phyloP scores from a whole-genome alignment of 106 monocot species.

The Dendrobium officinale region DNA sequence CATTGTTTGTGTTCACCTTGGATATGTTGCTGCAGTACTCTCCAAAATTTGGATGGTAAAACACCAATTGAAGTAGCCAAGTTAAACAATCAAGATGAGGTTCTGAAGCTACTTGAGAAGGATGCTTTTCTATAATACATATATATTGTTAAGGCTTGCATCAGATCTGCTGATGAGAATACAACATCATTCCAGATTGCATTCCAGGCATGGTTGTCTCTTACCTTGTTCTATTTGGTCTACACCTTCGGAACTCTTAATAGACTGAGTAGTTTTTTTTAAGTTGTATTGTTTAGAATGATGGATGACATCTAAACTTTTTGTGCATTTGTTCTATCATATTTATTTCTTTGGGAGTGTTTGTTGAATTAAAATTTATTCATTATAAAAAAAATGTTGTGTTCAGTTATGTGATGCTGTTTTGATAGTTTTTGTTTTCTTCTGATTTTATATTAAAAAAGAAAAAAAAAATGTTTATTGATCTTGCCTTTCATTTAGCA shows the following conservation, averaged over 20 bases:
- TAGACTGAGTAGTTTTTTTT: background rate
- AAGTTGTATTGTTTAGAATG: background rate
- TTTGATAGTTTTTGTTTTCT: background rate
- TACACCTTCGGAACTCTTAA: background rate
- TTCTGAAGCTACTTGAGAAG: conserved; percentile 94
- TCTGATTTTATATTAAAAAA: too few relatives aligned
- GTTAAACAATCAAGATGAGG: conserved; percentile 88
- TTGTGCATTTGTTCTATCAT: too few relatives aligned
- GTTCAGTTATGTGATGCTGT: background rate
- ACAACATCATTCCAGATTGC: background rate
- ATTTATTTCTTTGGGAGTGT: background rate
- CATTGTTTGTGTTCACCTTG: background rate
- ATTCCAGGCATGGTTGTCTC: background rate
- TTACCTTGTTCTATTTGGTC: background rate
- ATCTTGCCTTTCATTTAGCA: too few relatives aligned
- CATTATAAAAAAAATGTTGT: background rate
- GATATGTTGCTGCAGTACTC: conserved; percentile 45
- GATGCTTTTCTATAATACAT: conserved; percentile 65
- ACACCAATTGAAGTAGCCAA: conserved; percentile 95
- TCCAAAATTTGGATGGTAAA: conserved; percentile 91
- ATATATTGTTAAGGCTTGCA: background rate
- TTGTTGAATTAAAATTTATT: background rate
- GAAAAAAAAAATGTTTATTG: too few relatives aligned
- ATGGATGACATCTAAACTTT: background rate
- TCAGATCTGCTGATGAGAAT: background rate